phyloP scores from a whole-genome alignment of 495 filamentous ascomycete species.

The Neurospora africana region DNA sequence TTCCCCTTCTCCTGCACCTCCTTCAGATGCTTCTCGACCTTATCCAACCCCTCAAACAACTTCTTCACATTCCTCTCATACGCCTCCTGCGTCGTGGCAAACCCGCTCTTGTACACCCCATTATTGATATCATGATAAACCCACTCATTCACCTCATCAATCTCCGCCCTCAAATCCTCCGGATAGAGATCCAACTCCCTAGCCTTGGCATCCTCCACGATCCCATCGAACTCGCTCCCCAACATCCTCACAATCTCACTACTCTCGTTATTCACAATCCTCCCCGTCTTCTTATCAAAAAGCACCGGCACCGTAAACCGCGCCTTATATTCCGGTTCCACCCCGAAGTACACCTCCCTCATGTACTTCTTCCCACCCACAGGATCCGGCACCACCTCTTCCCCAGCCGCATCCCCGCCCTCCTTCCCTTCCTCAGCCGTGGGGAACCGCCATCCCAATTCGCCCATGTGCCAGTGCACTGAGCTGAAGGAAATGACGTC shows the following conservation, averaged over 20 bases:
- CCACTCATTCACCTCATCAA: conserved; percentile 56
- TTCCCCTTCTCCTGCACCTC: conserved; percentile 17
- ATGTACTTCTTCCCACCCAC: conserved; percentile 53
- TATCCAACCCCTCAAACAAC: conserved; percentile 54
- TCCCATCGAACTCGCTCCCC: conserved; percentile 43
- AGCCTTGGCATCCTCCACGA: conserved; percentile 38
- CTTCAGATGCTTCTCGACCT: conserved; percentile 48
- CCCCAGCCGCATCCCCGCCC: conserved; percentile 46
- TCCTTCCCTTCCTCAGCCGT: conserved; percentile 47
- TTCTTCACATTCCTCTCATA: conserved; percentile 50
- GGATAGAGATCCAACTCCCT: conserved; percentile 47
- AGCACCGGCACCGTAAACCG: conserved; percentile 72
- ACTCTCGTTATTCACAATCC: conserved; percentile 78
- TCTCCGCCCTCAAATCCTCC: conserved; percentile 36
- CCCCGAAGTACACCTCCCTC: conserved; percentile 61
- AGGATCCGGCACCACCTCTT: conserved; percentile 44
- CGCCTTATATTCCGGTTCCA: conserved; percentile 57
- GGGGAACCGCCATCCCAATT: conserved; percentile 68
- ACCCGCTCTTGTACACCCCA: conserved; percentile 61
- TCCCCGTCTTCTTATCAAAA: conserved; percentile 62
- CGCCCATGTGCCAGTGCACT: conserved; percentile 57
- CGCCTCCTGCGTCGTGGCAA: conserved; percentile 53
- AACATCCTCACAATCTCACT: conserved; percentile 73
- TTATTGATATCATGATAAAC: conserved; percentile 58
- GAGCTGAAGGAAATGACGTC: conserved; percentile 57